Evolutionary conservation across 164 flowering plant species (phyloP).

Genomic region (Sedum album): DNA sequence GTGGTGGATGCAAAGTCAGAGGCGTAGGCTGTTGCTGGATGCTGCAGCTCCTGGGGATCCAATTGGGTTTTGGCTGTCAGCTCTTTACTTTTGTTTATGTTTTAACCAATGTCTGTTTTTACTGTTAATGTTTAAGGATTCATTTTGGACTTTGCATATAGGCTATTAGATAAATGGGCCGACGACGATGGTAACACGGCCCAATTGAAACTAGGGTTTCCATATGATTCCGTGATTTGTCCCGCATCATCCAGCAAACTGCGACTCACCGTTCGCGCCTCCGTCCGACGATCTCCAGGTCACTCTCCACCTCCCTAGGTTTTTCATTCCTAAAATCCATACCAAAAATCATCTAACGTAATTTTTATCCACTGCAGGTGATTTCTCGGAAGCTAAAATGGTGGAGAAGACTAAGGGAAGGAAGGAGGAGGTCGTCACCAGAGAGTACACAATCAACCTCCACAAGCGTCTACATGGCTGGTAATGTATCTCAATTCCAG

Average conservation of each 20-base stretch:
- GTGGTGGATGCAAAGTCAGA: too few relatives aligned
- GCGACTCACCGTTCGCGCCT: background rate
- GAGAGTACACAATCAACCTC: too few relatives aligned
- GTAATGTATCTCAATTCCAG: too few relatives aligned
- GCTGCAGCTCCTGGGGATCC: too few relatives aligned
- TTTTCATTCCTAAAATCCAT: background rate
- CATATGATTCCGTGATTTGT: background rate
- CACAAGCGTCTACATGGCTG: constrained; percentile 1
- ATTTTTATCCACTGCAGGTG: background rate
- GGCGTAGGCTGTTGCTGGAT: too few relatives aligned
- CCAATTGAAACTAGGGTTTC: background rate
- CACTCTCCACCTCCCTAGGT: background rate
- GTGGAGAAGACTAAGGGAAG: background rate
- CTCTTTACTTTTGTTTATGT: too few relatives aligned
- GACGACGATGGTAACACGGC: background rate
- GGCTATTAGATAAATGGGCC: background rate
- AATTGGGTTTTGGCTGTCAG: too few relatives aligned
- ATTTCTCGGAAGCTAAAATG: background rate
- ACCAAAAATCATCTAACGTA: background rate
- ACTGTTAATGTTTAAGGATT: too few relatives aligned
- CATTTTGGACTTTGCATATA: too few relatives aligned
- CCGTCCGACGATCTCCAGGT: background rate
- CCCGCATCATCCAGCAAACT: background rate
- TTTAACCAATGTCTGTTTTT: too few relatives aligned
- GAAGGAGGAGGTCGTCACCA: constrained; percentile 6